Conservation (phyloP, 2,329 filamentous ascomycete genomes). For the Apiospora kogelbergensis region DNA sequence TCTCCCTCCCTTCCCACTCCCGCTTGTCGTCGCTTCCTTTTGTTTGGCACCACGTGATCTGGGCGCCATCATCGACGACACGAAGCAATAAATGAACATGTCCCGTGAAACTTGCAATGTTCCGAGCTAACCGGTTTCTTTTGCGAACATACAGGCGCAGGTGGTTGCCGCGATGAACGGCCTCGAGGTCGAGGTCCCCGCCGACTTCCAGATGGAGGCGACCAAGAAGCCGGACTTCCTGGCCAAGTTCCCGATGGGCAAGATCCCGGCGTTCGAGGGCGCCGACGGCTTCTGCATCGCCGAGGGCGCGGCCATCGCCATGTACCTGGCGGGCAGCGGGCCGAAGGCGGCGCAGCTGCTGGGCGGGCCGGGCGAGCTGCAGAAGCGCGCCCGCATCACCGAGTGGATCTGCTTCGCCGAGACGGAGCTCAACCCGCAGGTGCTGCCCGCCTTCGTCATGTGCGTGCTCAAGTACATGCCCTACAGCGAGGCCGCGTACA, state of each 20-base stretch:
- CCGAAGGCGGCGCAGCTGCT: slow-evolving; percentile 44
- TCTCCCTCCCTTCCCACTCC: background rate
- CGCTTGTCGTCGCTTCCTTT: too few relatives aligned
- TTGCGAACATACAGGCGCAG: slow-evolving; percentile 27
- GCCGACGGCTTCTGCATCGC: slow-evolving; percentile 45
- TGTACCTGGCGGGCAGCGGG: slow-evolving; percentile 45
- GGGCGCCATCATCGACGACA: background rate
- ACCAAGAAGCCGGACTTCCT: slow-evolving; percentile 47
- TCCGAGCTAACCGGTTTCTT: background rate
- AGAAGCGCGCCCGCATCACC: slow-evolving; percentile 40
- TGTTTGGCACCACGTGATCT: background rate
- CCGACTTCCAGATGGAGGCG: slow-evolving; percentile 41
- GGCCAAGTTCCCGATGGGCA: slow-evolving; percentile 51
- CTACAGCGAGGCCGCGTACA: slow-evolving; percentile 27
- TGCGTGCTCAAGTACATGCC: slow-evolving; percentile 27
- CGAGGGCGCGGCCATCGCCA: slow-evolving; percentile 48
- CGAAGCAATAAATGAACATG: background rate
- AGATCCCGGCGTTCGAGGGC: slow-evolving; percentile 48
- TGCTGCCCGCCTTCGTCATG: slow-evolving; percentile 26
- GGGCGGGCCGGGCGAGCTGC: slow-evolving; percentile 33
- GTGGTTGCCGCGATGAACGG: slow-evolving; percentile 39
- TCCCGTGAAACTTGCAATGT: background rate
- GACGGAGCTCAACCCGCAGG: slow-evolving; percentile 30
- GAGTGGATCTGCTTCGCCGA: slow-evolving; percentile 47
- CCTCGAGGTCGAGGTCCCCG: slow-evolving; percentile 32